Evolutionary conservation across 2,329 filamentous ascomycete species (phyloP), one percentile per base, ranked within the genome.

Genomic region (Aspergillus sp.): DNA sequence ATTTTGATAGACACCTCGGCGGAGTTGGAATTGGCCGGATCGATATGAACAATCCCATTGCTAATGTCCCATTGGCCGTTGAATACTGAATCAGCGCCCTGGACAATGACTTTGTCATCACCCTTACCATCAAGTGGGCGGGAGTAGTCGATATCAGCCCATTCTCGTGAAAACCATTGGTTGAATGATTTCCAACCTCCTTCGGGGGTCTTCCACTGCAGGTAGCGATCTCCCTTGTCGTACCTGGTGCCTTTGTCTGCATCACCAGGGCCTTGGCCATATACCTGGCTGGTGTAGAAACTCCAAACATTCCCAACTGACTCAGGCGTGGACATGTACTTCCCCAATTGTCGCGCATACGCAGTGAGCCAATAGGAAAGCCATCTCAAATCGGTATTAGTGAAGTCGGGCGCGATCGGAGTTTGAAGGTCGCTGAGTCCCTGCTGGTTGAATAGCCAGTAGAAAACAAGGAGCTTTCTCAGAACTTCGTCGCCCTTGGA

Each of bases 11-110:
- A 46, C n/a, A 54, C 49, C 10, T 53, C 48, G 36, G 52, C 58
- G 35, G 64, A 71, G 4, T 56, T 67, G 29, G 60, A 69, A 48
- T 71, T 69, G 2, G 69, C 67, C 0, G 67, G 64, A 44, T 60
- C 64, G 3, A 43, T 39, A 26, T 27, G 10, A 19, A 38, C 39
- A 4, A 26, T 35, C 32, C 44, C 39, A 27, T 42, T 29, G 26
- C 7, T 42, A 30, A 46, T 38, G 29, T 41, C 10, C 33, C 39
- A 46, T 30, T n/a, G 4, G 5, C 47, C 44, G 8, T 49, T 34
- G 9, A 46, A 44, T 26, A 41, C 32, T 3, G 47, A 49, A 19
- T 49, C 47, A 4, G 47, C 44, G 7, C 28, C 47, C 27, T 33
- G 27, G 29, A 46, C 47, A 32, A 49, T 33, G 41, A 49, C 32